Evolutionary conservation across 805 yeast genomes (phyloP).

Genomic region (Suhomyces vadensis): DNA sequence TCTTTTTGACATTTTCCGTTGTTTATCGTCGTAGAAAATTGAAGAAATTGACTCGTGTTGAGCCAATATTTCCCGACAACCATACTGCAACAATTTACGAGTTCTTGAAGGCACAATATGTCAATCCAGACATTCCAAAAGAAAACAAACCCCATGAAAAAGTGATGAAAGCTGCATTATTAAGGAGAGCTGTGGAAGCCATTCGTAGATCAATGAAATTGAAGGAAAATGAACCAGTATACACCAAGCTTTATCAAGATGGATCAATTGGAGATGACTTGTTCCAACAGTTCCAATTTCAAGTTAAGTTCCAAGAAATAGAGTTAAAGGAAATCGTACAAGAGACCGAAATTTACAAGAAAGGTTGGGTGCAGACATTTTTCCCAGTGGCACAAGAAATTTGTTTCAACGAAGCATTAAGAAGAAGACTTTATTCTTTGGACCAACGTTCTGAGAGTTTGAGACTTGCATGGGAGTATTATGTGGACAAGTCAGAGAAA

Average conservation of each 20-base stretch:
- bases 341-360: slow-evolving; percentile 72
- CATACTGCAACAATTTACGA: slow-evolving; percentile 63
- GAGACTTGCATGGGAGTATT: slow-evolving; percentile 37
- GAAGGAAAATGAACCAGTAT: slow-evolving; percentile 72
- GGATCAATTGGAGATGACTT: slow-evolving; percentile 92
- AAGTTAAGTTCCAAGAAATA: slow-evolving; percentile 73
- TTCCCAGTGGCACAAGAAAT: slow-evolving; percentile 84
- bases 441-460: slow-evolving; percentile 39
- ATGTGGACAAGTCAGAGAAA: slow-evolving; percentile 12
- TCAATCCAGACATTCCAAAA: slow-evolving; percentile 34
- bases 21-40: slow-evolving; percentile 61
- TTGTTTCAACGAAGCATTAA: slow-evolving; percentile 86
- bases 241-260: slow-evolving; percentile 72
- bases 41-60: slow-evolving; percentile 54
- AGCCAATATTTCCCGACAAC: slow-evolving; percentile 74
- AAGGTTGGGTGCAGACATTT: slow-evolving; percentile 78
- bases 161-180: slow-evolving; percentile 61
- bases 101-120: slow-evolving; percentile 51
- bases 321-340: slow-evolving; percentile 75
- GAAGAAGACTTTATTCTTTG: slow-evolving; percentile 64
- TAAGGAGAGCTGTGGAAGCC: slow-evolving; percentile 76
- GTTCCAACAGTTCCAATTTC: slow-evolving; percentile 75
- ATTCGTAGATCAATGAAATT: slow-evolving; percentile 79
- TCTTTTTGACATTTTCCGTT: slow-evolving; percentile 68
- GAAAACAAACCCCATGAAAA: slow-evolving; percentile 69